Conservation (phyloP, 2,329 filamentous ascomycete species). For the Fusarium musae region DNA sequence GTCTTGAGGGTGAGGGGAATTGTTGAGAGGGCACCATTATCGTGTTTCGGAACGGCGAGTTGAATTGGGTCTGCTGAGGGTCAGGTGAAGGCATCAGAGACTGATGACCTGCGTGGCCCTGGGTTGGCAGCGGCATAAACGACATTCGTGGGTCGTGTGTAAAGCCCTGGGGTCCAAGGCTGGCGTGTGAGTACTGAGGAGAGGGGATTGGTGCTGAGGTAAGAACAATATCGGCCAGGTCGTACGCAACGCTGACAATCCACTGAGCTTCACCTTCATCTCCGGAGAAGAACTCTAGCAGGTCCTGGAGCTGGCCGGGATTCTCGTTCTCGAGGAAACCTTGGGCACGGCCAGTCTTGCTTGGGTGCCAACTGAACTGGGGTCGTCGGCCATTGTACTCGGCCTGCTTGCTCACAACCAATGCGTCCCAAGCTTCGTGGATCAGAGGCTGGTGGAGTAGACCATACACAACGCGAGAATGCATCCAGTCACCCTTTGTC, state of each 20-base stretch:
- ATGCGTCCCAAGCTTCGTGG: slow-evolving; percentile 68
- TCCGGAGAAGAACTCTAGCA: slow-evolving; percentile 72
- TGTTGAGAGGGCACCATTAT: slow-evolving; percentile 50
- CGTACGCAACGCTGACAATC: slow-evolving; percentile 68
- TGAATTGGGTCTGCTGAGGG: slow-evolving; percentile 45
- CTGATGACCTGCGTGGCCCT: slow-evolving; percentile 44
- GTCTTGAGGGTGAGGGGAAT: slow-evolving; percentile 43
- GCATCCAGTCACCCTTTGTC: slow-evolving; percentile 74
- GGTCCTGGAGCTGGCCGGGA: slow-evolving; percentile 70
- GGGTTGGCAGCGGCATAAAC: slow-evolving; percentile 49
- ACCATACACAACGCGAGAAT: slow-evolving; percentile 74
- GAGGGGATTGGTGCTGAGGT: slow-evolving; percentile 48
- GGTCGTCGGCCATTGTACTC: slow-evolving; percentile 66
- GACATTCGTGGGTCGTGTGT: slow-evolving; percentile 46
- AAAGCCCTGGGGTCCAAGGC: slow-evolving; percentile 41
- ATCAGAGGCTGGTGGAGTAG: slow-evolving; percentile 73
- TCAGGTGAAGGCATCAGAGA: slow-evolving; percentile 46
- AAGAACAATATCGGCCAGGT: slow-evolving; percentile 62
- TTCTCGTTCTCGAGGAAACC: slow-evolving; percentile 71
- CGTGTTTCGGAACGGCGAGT: slow-evolving; percentile 46
- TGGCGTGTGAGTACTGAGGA: slow-evolving; percentile 46
- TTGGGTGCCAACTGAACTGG: slow-evolving; percentile 70
- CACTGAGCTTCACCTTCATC: slow-evolving; percentile 66
- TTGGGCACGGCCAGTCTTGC: slow-evolving; percentile 65
- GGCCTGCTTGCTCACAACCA: slow-evolving; percentile 64